Evolutionary conservation across 2,329 filamentous ascomycete genomes (phyloP).

Genomic region (Fusarium sp.): DNA sequence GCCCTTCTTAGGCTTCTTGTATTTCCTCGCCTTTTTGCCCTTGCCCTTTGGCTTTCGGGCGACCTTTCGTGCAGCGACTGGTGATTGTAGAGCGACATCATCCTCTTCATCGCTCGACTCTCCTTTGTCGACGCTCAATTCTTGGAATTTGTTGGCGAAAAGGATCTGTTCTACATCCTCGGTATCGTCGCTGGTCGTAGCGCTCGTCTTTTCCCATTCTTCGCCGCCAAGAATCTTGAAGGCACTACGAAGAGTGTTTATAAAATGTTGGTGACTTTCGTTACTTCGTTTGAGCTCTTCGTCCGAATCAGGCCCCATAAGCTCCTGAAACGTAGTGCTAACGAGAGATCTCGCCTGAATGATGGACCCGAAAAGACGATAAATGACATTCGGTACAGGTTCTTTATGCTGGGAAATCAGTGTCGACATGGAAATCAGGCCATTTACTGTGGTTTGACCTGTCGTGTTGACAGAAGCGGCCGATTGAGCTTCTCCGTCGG

Average conservation of each 20-base stretch:
- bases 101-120: slow-evolving; percentile 15
- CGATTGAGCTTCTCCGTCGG: slow-evolving; percentile 9
- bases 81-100: background rate
- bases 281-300: slow-evolving; percentile 47
- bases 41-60: background rate
- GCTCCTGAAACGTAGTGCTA: slow-evolving; percentile 44
- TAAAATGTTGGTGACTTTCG: slow-evolving; percentile 52
- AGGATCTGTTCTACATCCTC: slow-evolving; percentile 29
- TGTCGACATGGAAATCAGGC: slow-evolving; percentile 50
- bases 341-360: slow-evolving; percentile 47
- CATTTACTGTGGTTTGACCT: slow-evolving; percentile 47
- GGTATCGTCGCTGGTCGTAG: background rate
- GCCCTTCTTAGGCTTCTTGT: slow-evolving; percentile 29
- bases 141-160: slow-evolving; percentile 24
- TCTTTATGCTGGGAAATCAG: slow-evolving; percentile 50
- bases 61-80: background rate
- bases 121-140: background rate
- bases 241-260: slow-evolving; percentile 49
- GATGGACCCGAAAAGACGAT: slow-evolving; percentile 48
- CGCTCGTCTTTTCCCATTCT: slow-evolving; percentile 15
- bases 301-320: slow-evolving; percentile 44
- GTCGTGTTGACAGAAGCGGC: slow-evolving; percentile 46
- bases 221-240: slow-evolving; percentile 49
- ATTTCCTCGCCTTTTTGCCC: slow-evolving; percentile 1
- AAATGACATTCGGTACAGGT: slow-evolving; percentile 46